Evolutionary conservation across 805 yeast species (phyloP), one percentile per base, ranked within the genome.

Genomic region (Brettanomyces naardenensis): DNA sequence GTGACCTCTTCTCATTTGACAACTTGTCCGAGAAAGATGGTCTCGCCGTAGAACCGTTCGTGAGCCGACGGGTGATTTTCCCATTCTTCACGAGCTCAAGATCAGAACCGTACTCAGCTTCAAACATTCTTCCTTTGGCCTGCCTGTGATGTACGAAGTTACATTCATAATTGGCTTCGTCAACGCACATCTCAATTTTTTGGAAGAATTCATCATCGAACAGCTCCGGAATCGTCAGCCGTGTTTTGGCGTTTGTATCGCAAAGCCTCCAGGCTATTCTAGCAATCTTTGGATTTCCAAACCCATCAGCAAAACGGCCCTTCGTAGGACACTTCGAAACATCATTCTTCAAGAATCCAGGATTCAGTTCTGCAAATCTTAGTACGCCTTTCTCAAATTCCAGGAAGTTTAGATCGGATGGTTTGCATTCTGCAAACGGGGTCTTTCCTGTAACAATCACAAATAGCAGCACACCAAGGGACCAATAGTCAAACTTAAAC

Each of bases 401-500:
- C 44, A 81, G 60, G 53, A 62, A 83, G 36, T 65, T 68, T 31
- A 69, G 65, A 53, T 71, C 78, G 3, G 65, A 37, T 18, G 42
- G 44, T 14, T 60, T 53, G 1, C 87, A 73, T 37, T 66, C 65
- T 37, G 59, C 59, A 55, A 83, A 83, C 1, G 92, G 90, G 2
- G 74, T 68, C 10, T 68, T 67, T 17, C 75, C 69, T 52, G 74
- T 71, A 1, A 76, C 65, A 13, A 83, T 51, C 18, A 79, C 75
- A 53, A 77, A 78, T 31, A 83, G 59, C 14, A 82, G 53, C 62
- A 83, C 68, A 21, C 92, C 94, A 28, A 83, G 56, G 1, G 84
- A 76, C 83, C 88, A 83, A 51, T 66, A 62, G 59, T 83, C 94
- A 67, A 81, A 73, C 43, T 69, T 68, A 48, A 75, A 77, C 1